Conservation (phyloP, 768 basidiomycete species). For the Daedaleopsis nitida region DNA sequence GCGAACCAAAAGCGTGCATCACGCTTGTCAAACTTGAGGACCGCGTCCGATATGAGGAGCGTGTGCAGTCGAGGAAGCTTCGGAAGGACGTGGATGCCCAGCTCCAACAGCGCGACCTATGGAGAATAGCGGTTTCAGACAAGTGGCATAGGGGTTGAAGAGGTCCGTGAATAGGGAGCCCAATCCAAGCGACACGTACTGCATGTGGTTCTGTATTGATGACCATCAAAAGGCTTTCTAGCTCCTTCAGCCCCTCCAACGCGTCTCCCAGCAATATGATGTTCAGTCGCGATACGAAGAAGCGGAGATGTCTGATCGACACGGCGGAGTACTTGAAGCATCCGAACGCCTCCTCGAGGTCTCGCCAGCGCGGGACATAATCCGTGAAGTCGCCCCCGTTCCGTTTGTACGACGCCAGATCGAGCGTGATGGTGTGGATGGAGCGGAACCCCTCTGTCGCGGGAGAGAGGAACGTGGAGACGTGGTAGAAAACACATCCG, state of each 20-base stretch:
- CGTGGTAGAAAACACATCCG: neutral
- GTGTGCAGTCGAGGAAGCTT: constrained; percentile 1
- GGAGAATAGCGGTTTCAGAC: too few species aligned
- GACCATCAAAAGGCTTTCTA: neutral
- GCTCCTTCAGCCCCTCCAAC: neutral
- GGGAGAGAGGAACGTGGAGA: too few species aligned
- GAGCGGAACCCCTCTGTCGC: neutral
- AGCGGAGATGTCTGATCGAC: constrained; percentile 1
- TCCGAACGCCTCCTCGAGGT: neutral
- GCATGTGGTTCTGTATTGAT: neutral
- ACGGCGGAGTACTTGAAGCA: neutral
- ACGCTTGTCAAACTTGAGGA: neutral
- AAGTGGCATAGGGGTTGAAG: neutral
- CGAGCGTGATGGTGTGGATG: neutral
- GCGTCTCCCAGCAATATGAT: neutral
- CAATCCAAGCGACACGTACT: neutral
- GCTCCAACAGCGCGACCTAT: too few species aligned
- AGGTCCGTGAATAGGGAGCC: neutral
- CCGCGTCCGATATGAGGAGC: neutral
- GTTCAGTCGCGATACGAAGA: neutral
- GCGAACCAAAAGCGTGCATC: neutral
- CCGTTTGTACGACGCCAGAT: neutral
- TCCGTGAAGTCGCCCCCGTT: too few species aligned
- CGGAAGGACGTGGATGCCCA: too few species aligned
- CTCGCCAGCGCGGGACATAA: neutral